Evolutionary conservation across 805 yeast species (phyloP).

Genomic region (Metschnikowia borealis): DNA sequence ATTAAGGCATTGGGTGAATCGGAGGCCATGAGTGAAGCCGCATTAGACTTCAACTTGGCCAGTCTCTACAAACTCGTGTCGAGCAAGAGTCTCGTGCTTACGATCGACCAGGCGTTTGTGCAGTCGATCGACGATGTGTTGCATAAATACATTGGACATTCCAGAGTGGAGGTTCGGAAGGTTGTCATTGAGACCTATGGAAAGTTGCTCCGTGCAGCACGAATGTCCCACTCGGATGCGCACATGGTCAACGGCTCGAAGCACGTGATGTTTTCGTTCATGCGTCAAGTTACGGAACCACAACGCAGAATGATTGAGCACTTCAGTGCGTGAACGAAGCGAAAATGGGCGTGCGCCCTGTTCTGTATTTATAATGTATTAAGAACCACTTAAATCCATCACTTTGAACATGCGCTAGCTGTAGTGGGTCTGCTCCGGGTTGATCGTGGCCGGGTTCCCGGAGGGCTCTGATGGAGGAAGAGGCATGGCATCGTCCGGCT

Average conservation of each 20-base stretch:
- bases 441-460: not conserved
- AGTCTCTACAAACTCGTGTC: slow-evolving; percentile 25
- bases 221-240: slow-evolving; percentile 2
- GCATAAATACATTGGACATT: slow-evolving; percentile 24
- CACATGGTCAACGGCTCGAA: not conserved
- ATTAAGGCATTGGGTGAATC: slow-evolving; percentile 14
- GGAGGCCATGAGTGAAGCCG: not conserved
- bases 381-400: not conserved
- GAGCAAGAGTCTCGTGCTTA: slow-evolving; percentile 16
- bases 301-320: slow-evolving; percentile 47
- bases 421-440: slow-evolving; percentile 1
- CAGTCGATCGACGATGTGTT: slow-evolving; percentile 28
- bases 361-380: not conserved
- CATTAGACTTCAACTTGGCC: slow-evolving; percentile 22
- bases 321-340: slow-evolving; percentile 25
- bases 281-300: slow-evolving; percentile 27
- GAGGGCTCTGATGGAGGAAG: slow-evolving; percentile 10
- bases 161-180: slow-evolving; percentile 36
- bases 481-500: slow-evolving; percentile 4
- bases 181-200: slow-evolving; percentile 38
- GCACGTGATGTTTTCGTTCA: not conserved
- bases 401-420: not conserved
- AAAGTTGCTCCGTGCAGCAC: slow-evolving; percentile 22
- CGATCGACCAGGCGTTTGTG: slow-evolving; percentile 19
- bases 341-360: not conserved